A percentile compares a stretch with the other conserved stretches of the same genome.
Evolutionary conservation across 352 stramenopile genomes (phyloP).

Genomic region (Globisporangium iwayamae): DNA sequence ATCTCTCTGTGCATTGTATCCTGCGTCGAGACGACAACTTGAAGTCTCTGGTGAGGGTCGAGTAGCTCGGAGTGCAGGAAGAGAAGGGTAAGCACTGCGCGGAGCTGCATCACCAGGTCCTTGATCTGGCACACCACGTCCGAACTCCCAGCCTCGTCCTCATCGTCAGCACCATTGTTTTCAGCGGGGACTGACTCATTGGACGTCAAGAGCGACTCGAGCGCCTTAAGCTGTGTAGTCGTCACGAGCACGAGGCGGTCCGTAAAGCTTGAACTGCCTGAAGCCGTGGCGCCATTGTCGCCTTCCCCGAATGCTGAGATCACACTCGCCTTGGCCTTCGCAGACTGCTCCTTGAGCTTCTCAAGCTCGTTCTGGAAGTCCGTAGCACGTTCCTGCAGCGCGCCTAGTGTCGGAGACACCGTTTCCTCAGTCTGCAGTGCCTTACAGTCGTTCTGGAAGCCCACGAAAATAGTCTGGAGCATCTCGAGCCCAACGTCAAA

Average conservation of each 20-base stretch:
- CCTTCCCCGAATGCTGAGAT: conserved; percentile 7
- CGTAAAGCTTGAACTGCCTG: conserved; percentile 31
- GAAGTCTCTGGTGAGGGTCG: conserved; percentile 32
- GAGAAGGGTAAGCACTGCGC: conserved; percentile 49
- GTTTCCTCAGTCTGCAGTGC: neutral
- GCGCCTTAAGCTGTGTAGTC: conserved; percentile 26
- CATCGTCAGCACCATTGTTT: neutral
- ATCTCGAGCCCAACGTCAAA: conserved; percentile 40
- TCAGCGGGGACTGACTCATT: neutral
- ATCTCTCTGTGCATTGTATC: conserved; percentile 29
- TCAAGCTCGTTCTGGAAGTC: conserved; percentile 44
- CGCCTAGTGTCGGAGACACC: conserved; percentile 22
- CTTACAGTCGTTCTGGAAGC: conserved; percentile 32
- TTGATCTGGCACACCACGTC: conserved; percentile 29
- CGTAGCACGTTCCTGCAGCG: conserved; percentile 31
- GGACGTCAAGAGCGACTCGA: conserved; percentile 21
- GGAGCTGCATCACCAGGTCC: conserved; percentile 62
- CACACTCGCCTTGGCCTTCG: conserved; percentile 23
- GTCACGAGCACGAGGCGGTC: conserved; percentile 39
- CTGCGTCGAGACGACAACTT: conserved; percentile 31
- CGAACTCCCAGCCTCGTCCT: neutral
- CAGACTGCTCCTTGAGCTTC: conserved; percentile 48
- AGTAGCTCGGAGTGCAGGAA: conserved; percentile 36
- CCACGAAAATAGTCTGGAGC: conserved; percentile 31
- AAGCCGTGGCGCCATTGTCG: conserved; percentile 8